Percentiles rank a stretch among this genome's conserved stretches.
Evolutionary conservation across 2,329 filamentous ascomycete genomes (phyloP).

Genomic region (Trichoderma arundinaceum): DNA sequence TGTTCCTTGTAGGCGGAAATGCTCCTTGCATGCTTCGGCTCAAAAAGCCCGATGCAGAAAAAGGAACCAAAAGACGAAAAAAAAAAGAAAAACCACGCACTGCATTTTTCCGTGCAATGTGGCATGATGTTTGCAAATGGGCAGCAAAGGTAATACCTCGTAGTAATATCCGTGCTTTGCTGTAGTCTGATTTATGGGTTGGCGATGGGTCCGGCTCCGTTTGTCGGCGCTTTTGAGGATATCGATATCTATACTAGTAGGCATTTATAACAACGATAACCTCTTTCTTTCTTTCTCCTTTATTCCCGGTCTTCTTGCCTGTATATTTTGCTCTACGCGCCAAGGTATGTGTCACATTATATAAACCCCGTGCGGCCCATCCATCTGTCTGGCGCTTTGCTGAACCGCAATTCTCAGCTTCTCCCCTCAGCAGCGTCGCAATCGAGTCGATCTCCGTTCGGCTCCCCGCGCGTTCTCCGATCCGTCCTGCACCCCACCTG

Average conservation of each 20-base stretch:
- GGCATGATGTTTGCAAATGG: no score
- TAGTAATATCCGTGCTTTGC: not conserved
- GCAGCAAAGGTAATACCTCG: no score
- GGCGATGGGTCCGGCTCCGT: constrained; percentile 26
- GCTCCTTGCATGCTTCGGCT: no score
- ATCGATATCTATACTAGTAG: constrained; percentile 3
- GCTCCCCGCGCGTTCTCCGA: constrained; percentile 31
- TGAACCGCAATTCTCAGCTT: not conserved
- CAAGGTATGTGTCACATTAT: not conserved
- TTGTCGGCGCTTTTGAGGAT: constrained; percentile 12
- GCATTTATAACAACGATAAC: constrained; percentile 10
- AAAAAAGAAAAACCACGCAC: not conserved
- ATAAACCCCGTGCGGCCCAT: not conserved
- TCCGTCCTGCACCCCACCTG: constrained; percentile 27
- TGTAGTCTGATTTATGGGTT: not conserved
- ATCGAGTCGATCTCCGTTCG: constrained; percentile 30
- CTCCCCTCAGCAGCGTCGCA: not conserved
- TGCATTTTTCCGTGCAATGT: not conserved
- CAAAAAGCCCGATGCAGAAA: not conserved
- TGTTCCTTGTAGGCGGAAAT: no score
- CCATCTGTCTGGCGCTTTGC: no score
- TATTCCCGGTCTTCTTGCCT: not conserved
- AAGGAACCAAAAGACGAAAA: not conserved
- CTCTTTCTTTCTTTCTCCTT: not conserved
- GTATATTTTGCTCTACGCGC: no score